Conservation (phyloP, 441 rosid genomes). For the Gossypium aridum region DNA sequence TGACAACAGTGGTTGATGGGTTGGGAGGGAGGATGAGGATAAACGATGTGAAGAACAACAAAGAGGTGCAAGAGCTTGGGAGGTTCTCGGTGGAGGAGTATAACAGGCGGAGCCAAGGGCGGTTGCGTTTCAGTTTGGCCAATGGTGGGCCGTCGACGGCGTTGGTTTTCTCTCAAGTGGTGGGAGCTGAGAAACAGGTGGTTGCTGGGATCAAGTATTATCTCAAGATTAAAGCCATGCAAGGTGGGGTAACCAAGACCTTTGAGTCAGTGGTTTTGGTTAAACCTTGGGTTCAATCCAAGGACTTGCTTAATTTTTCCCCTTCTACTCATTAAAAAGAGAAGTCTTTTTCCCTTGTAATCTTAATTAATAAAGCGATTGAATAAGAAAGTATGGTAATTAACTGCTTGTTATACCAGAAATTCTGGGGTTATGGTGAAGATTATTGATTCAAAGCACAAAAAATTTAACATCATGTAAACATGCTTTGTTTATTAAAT, state of each 20-base stretch:
- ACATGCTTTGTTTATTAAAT: constrained; percentile 3
- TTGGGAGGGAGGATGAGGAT: constrained; percentile 53
- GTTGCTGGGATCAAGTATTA: constrained; percentile 65
- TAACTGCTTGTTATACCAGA: not conserved
- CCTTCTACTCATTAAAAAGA: constrained; percentile 18
- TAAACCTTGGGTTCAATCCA: constrained; percentile 57
- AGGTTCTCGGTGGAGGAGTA: constrained; percentile 50
- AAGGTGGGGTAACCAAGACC: constrained; percentile 22
- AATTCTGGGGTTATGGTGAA: not conserved
- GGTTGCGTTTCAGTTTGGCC: not conserved
- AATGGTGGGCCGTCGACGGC: not conserved
- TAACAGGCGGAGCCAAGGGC: constrained; percentile 21
- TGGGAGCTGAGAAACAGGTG: constrained; percentile 63
- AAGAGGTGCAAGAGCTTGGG: constrained; percentile 64
- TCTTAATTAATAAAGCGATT: not conserved
- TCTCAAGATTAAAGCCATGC: constrained; percentile 44
- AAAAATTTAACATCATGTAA: not conserved
- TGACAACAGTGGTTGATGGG: constrained; percentile 9
- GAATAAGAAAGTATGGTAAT: not conserved
- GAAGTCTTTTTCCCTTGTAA: not conserved
- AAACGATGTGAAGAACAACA: constrained; percentile 36
- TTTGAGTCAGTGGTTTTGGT: constrained; percentile 63
- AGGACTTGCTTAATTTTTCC: constrained; percentile 45
- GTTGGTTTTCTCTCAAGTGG: constrained; percentile 43
- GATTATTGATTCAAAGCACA: not conserved